Evolutionary conservation across 192 early-diverging fungal genomes (phyloP).

Genomic region (Linnemannia elongata): DNA sequence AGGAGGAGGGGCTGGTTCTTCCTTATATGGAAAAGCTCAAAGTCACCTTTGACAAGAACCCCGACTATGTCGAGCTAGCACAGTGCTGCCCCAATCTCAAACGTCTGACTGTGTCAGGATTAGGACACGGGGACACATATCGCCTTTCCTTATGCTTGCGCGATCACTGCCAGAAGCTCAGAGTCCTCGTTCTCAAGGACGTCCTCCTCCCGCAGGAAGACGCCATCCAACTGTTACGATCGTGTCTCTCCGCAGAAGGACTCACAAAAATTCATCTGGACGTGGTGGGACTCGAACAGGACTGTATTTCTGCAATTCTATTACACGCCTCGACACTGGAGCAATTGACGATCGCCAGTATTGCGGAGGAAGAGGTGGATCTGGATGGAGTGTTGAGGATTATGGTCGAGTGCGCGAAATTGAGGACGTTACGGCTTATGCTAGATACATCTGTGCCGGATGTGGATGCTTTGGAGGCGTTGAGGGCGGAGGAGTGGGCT

Average conservation of each 20-base stretch:
- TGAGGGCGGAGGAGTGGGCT: not conserved
- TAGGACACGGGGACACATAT: not conserved
- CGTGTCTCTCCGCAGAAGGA: not conserved
- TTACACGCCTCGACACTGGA: not conserved
- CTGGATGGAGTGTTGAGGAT: not conserved
- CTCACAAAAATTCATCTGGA: not conserved
- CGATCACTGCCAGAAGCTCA: not conserved
- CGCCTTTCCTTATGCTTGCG: not conserved
- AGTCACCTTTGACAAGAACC: not conserved
- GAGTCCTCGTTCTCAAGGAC: not conserved
- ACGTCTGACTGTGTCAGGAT: not conserved
- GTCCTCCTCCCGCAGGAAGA: not conserved
- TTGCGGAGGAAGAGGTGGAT: not conserved
- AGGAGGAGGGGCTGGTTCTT: not conserved
- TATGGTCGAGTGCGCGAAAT: not conserved
- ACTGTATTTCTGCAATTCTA: not conserved
- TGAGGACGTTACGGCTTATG: not conserved
- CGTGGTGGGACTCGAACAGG: not conserved
- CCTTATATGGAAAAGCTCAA: constrained; percentile 2
- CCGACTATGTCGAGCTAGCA: not conserved
- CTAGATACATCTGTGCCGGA: not conserved
- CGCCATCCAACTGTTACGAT: not conserved
- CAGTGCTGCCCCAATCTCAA: not conserved
- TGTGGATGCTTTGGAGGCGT: not conserved
- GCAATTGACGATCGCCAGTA: not conserved